Conservation (phyloP, 768 basidiomycete species). For the Panus rudis region DNA sequence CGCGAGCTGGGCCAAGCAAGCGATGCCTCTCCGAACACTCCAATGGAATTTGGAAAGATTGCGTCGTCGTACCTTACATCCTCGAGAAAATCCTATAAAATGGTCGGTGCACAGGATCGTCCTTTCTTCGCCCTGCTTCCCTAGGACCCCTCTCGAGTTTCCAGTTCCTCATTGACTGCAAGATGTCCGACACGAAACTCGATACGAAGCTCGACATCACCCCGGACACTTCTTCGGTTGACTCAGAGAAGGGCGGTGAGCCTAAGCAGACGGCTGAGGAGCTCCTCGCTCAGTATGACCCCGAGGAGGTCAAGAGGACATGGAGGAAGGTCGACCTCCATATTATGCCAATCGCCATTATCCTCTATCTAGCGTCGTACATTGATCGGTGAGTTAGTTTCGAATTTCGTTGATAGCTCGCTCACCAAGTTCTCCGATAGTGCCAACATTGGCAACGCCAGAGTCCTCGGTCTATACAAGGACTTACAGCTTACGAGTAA, state of each 20-base stretch:
- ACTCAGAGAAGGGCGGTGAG: neutral
- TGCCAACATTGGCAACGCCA: slow-evolving; percentile 28
- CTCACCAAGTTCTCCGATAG: slow-evolving; percentile 6
- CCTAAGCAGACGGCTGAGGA: neutral
- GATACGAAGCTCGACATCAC: neutral
- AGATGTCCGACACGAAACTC: neutral
- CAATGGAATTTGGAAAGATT: too few relatives aligned
- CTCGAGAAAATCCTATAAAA: too few relatives aligned
- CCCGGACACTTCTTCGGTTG: neutral
- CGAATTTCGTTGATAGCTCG: neutral
- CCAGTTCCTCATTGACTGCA: too few relatives aligned
- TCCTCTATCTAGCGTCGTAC: slow-evolving; percentile 33
- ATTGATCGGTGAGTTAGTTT: slow-evolving; percentile 16
- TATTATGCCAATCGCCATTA: slow-evolving; percentile 29
- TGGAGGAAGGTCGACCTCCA: slow-evolving; percentile 26
- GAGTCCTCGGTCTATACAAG: slow-evolving; percentile 20
- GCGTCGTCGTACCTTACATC: too few relatives aligned
- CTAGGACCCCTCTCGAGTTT: too few relatives aligned
- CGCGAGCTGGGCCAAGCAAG: too few relatives aligned
- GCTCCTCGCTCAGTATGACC: slow-evolving; percentile 13
- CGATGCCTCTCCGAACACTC: too few relatives aligned
- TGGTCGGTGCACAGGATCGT: too few relatives aligned
- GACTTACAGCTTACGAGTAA: slow-evolving; percentile 19
- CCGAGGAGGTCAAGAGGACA: slow-evolving; percentile 14
- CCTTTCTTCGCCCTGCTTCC: too few relatives aligned